These are phyloP conservation scores for Eragrostis nindensis DNA, from an alignment of 176 grass and related monocot genomes.

Conservation along the genomic window DNA sequence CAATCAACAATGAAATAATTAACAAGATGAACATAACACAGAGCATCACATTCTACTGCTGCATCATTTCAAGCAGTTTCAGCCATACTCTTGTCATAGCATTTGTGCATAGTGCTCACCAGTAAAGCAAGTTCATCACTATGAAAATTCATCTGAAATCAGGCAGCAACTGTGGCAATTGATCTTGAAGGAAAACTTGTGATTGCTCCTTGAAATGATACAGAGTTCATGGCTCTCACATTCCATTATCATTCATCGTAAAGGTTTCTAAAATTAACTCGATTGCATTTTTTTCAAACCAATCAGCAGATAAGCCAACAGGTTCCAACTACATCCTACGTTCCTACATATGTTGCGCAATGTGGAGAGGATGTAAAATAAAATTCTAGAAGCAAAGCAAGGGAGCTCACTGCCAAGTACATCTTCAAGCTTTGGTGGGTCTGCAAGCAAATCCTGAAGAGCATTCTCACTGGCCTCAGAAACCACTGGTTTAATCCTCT, in stretches of 20 bases:
- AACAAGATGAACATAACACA: not conserved
- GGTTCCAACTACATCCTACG: not conserved
- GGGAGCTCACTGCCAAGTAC: slow-evolving; percentile 71
- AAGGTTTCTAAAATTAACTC: slow-evolving; percentile 13
- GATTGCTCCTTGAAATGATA: slow-evolving; percentile 13
- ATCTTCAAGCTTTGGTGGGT: slow-evolving; percentile 78
- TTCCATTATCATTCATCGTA: slow-evolving; percentile 5
- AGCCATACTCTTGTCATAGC: slow-evolving; percentile 6
- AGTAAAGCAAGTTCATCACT: slow-evolving; percentile 14
- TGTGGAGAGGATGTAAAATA: not conserved
- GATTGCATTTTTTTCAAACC: not conserved
- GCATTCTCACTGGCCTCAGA: slow-evolving; percentile 68
- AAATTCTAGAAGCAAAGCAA: slow-evolving; percentile 30
- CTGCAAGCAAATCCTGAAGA: slow-evolving; percentile 74
- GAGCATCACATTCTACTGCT: slow-evolving; percentile 7
- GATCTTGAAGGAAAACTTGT: slow-evolving; percentile 15
- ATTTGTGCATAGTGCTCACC: not conserved
- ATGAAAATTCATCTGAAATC: slow-evolving; percentile 19
- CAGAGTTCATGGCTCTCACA: not conserved
- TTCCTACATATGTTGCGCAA: slow-evolving; percentile 17
- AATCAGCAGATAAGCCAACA: too few species aligned
- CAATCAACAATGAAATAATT: too few species aligned
- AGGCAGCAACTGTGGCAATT: not conserved
- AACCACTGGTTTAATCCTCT: slow-evolving; percentile 75
- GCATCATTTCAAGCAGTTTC: slow-evolving; percentile 15